A percentile compares a stretch with the other conserved stretches of the same genome.
These are phyloP conservation scores for Platanthera zijinensis DNA, from an alignment of 106 monocot species.

Conservation along the genomic window DNA sequence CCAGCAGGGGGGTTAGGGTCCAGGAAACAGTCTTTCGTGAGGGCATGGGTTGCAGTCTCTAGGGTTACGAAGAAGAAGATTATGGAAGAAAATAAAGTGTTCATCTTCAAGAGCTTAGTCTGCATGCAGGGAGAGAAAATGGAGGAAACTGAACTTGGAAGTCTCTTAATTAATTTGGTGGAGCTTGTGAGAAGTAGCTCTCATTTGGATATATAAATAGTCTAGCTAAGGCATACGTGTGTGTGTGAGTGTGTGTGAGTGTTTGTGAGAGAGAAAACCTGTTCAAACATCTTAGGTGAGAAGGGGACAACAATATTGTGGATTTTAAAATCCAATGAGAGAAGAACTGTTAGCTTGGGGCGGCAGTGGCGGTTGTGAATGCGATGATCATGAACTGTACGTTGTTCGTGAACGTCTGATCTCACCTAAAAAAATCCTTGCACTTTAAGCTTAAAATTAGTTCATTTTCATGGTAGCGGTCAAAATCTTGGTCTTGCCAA, in stretches of 20 bases:
- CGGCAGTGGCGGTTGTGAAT: no score
- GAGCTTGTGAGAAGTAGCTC: not conserved
- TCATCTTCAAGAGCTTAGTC: not conserved
- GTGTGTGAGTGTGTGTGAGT: not conserved
- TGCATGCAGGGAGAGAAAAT: not conserved
- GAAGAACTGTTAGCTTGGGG: no score
- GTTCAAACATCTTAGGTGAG: not conserved
- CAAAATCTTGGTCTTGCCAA: no score
- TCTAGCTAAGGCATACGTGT: not conserved
- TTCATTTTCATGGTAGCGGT: no score
- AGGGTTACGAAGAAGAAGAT: not conserved
- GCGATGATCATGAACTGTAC: no score
- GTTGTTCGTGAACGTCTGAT: no score
- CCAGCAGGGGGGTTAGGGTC: not conserved
- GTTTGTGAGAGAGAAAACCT: not conserved
- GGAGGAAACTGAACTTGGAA: not conserved
- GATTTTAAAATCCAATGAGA: no score
- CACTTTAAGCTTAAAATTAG: no score
- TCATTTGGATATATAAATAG: not conserved
- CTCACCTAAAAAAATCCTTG: no score
- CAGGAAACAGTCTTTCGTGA: constrained; percentile 4
- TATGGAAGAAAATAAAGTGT: not conserved
- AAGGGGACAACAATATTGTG: no score
- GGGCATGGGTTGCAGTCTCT: not conserved
- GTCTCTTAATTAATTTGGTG: not conserved